Evolutionary conservation across 768 basidiomycete genomes (phyloP).

Genomic region (Amanita thiersii): DNA sequence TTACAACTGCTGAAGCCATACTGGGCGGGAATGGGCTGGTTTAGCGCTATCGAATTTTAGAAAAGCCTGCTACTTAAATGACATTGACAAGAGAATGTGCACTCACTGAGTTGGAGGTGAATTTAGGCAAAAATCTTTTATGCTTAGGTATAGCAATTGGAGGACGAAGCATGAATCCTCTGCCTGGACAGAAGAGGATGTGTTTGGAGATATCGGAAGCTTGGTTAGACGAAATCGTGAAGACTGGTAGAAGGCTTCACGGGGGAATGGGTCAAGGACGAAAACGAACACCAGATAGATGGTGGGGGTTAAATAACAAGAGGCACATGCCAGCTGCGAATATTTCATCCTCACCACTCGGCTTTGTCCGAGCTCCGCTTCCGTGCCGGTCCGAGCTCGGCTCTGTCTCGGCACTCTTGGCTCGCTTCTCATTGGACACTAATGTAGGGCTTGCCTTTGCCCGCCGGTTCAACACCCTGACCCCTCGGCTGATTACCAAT

Average conservation of each 20-base stretch:
- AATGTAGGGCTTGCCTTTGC: too few species aligned
- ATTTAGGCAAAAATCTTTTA: conserved; percentile 47
- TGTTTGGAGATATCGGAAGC: conserved; percentile 25
- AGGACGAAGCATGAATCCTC: conserved; percentile 93
- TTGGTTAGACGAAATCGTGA: conserved; percentile 61
- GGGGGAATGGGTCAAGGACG: background rate
- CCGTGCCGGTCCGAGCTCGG: conserved; percentile 4
- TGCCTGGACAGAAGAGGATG: conserved; percentile 59
- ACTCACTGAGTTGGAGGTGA: conserved; percentile 47
- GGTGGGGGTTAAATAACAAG: conserved; percentile 8
- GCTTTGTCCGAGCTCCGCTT: background rate
- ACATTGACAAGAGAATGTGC: background rate
- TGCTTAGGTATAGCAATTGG: conserved; percentile 65
- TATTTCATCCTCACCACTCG: conserved; percentile 2
- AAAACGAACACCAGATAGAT: conserved; percentile 3
- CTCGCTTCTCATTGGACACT: background rate
- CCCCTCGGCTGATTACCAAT: too few species aligned
- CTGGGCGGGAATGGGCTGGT: conserved; percentile 39
- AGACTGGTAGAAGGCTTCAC: conserved; percentile 15
- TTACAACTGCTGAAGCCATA: conserved; percentile 85
- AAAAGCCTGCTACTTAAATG: background rate
- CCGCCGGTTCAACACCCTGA: too few species aligned
- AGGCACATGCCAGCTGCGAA: background rate
- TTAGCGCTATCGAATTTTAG: conserved; percentile 43
- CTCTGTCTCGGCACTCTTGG: background rate